phyloP scores from a whole-genome alignment of 768 basidiomycete species.

The Imleria badia region DNA sequence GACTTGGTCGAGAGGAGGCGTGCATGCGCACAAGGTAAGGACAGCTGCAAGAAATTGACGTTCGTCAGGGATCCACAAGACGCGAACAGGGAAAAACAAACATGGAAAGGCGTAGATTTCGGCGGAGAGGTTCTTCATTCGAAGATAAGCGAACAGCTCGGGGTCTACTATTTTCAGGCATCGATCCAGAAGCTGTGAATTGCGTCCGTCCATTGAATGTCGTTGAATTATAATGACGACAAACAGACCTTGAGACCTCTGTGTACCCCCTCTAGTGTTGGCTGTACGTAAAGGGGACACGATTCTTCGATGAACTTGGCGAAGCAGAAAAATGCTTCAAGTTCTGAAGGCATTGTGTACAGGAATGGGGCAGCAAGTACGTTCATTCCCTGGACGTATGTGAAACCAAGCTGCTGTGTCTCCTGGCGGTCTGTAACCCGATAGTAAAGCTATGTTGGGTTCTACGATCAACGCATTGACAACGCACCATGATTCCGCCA shows the following conservation, averaged over 20 bases:
- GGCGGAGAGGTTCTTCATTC: constrained; percentile 89
- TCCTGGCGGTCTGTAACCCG: constrained; percentile 65
- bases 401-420: constrained; percentile 79
- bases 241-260: constrained; percentile 79
- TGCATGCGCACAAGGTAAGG: constrained; percentile 93
- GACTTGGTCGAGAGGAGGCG: constrained; percentile 93
- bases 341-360: constrained; percentile 94
- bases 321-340: constrained; percentile 99
- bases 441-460: not conserved
- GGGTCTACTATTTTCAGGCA: constrained; percentile 92
- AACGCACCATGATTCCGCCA: constrained; percentile 86
- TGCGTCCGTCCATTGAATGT: not conserved
- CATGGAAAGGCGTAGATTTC: constrained; percentile 98
- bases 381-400: constrained; percentile 99
- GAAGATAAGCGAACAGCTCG: constrained; percentile 76
- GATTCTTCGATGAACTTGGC: constrained; percentile 92
- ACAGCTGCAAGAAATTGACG: constrained; percentile 55
- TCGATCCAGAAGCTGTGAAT: constrained; percentile 77
- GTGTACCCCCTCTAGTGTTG: constrained; percentile 94
- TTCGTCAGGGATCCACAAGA: not conserved
- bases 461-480: not conserved
- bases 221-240: not conserved
- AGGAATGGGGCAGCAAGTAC: constrained; percentile 97
- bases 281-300: constrained; percentile 96
- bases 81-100: constrained; percentile 38